phyloP scores from a whole-genome alignment of 768 basidiomycete species.

The Mycena capillaripes region DNA sequence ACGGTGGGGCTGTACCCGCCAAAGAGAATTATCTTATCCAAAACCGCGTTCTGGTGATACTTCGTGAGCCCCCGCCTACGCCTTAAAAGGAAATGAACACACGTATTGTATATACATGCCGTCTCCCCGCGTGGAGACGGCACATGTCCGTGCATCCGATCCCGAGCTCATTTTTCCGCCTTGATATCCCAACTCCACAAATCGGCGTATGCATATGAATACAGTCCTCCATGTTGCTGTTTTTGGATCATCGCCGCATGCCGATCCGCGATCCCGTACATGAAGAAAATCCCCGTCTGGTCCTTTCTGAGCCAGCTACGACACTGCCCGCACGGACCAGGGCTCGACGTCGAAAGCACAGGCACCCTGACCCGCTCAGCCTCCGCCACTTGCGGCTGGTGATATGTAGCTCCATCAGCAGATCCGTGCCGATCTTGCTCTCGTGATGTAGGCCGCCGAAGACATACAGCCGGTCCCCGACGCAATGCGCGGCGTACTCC shows the following conservation, averaged over 20 bases:
- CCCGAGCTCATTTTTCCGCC: slow-evolving; percentile 44
- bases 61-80: background rate
- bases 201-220: slow-evolving; percentile 41
- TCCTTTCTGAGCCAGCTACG: slow-evolving; percentile 51
- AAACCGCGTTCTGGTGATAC: slow-evolving; percentile 22
- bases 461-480: slow-evolving; percentile 51
- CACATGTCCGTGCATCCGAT: slow-evolving; percentile 46
- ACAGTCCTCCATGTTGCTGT: slow-evolving; percentile 40
- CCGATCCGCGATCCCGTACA: slow-evolving; percentile 54
- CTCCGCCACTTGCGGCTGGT: slow-evolving; percentile 48
- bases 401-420: slow-evolving; percentile 55
- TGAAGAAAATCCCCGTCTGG: slow-evolving; percentile 48
- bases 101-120: slow-evolving; percentile 45
- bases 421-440: slow-evolving; percentile 49
- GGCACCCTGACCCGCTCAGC: slow-evolving; percentile 38
- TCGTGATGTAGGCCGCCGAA: slow-evolving; percentile 51
- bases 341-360: slow-evolving; percentile 37
- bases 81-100: background rate
- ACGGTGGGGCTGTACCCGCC: slow-evolving; percentile 54
- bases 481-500: slow-evolving; percentile 41
- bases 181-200: slow-evolving; percentile 51
- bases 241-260: slow-evolving; percentile 41
- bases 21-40: slow-evolving; percentile 53
- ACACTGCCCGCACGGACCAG: slow-evolving; percentile 50
- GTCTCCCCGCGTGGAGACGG: slow-evolving; percentile 49